Evolutionary conservation across 1,139 yeast genomes (phyloP).

Genomic region (Hyphopichia buzzinii): DNA sequence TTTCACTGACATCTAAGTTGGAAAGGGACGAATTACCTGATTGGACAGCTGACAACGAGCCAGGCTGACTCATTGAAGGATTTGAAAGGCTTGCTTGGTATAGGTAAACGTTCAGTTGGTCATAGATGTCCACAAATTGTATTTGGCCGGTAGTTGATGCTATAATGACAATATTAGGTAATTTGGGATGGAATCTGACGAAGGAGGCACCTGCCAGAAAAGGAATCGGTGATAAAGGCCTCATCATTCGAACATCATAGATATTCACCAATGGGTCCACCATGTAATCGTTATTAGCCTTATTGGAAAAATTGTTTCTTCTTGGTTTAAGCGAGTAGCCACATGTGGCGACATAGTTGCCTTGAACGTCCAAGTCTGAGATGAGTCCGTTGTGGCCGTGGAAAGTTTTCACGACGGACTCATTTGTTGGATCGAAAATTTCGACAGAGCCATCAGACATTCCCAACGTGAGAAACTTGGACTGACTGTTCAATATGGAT

Average conservation of each 20-base stretch:
- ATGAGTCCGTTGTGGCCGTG: slow-evolving; percentile 73
- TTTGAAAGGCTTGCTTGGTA: slow-evolving; percentile 59
- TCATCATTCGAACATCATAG: slow-evolving; percentile 74
- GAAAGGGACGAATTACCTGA: slow-evolving; percentile 26
- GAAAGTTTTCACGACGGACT: slow-evolving; percentile 55
- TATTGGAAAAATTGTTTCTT: slow-evolving; percentile 10
- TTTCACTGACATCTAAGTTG: slow-evolving; percentile 65
- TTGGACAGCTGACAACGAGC: slow-evolving; percentile 4
- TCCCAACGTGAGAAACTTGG: slow-evolving; percentile 59
- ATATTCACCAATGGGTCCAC: slow-evolving; percentile 81
- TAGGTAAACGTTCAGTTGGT: slow-evolving; percentile 63
- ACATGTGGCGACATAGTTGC: slow-evolving; percentile 75
- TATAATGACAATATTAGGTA: slow-evolving; percentile 74
- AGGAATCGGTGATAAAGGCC: slow-evolving; percentile 75
- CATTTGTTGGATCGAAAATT: slow-evolving; percentile 68
- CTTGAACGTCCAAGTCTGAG: slow-evolving; percentile 76
- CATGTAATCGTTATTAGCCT: slow-evolving; percentile 23
- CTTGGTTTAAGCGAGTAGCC: slow-evolving; percentile 65
- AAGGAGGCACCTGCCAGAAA: slow-evolving; percentile 89
- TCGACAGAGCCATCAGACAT: slow-evolving; percentile 68
- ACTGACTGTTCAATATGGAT: slow-evolving; percentile 29
- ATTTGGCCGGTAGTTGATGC: slow-evolving; percentile 79
- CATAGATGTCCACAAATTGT: slow-evolving; percentile 79
- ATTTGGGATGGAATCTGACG: slow-evolving; percentile 81
- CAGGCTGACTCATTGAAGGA: slow-evolving; percentile 17